Conservation (phyloP, 2,329 filamentous ascomycete genomes). For the Sordariomycetes sp. region DNA sequence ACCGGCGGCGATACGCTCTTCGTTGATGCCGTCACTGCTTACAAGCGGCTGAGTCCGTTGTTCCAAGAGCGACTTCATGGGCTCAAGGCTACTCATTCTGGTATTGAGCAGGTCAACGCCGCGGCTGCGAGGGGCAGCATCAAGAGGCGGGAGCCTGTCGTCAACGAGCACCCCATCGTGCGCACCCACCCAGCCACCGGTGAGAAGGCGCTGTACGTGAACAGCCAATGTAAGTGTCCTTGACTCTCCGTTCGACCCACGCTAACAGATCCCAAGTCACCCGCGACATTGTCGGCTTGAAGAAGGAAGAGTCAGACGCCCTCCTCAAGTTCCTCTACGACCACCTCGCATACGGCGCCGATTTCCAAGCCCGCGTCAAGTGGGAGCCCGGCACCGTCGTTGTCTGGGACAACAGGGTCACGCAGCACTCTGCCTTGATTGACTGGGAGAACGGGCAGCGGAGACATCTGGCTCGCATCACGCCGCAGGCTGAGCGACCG, state of each 20-base stretch:
- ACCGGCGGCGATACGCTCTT: constrained; percentile 83
- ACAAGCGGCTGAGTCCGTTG: constrained; percentile 67
- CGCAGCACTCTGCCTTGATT: constrained; percentile 67
- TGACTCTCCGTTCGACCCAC: not conserved
- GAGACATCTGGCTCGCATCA: constrained; percentile 72
- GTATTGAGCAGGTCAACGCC: constrained; percentile 67
- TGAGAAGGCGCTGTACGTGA: constrained; percentile 76
- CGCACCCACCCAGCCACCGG: constrained; percentile 75
- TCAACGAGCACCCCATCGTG: constrained; percentile 67
- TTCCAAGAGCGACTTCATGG: constrained; percentile 77
- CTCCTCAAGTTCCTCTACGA: constrained; percentile 62
- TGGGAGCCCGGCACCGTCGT: constrained; percentile 77
- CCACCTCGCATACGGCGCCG: constrained; percentile 45
- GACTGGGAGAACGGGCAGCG: constrained; percentile 76
- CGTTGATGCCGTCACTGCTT: constrained; percentile 70
- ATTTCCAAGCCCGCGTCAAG: constrained; percentile 63
- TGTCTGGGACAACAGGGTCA: constrained; percentile 79
- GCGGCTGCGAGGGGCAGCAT: constrained; percentile 59
- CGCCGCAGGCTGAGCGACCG: constrained; percentile 71
- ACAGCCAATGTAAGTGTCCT: constrained; percentile 63
- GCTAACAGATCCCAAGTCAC: constrained; percentile 47
- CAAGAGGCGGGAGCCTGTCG: constrained; percentile 63
- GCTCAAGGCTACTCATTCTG: constrained; percentile 72
- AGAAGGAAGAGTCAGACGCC: constrained; percentile 77
- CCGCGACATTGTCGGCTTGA: constrained; percentile 69